Percentiles rank a stretch among this genome's conserved stretches.
These are phyloP conservation scores for Cladorrhinum sp. DNA, from an alignment of 2,329 filamentous ascomycete species.

Conservation along the genomic window DNA sequence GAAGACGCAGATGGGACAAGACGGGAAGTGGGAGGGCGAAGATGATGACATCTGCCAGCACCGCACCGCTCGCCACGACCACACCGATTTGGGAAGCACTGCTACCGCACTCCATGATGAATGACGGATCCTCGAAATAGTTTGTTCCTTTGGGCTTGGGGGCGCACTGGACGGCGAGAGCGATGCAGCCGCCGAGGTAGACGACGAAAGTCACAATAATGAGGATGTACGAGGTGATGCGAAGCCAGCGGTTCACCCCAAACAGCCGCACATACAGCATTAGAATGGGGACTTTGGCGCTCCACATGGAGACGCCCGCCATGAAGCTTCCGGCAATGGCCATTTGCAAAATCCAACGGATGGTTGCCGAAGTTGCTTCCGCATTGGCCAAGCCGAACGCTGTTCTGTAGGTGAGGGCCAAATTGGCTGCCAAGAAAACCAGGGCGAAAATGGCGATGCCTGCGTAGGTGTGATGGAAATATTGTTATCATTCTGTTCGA, in stretches of 20 bases:
- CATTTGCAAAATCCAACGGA: too few species aligned
- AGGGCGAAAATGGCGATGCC: too few species aligned
- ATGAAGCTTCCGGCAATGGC: background rate
- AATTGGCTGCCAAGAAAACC: too few species aligned
- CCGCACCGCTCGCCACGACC: too few species aligned
- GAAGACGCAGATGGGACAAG: background rate
- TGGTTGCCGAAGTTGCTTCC: too few species aligned
- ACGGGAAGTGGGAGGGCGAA: background rate
- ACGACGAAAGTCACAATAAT: background rate
- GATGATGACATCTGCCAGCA: background rate
- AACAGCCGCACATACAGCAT: background rate
- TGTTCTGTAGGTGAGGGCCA: too few species aligned
- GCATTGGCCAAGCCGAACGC: too few species aligned
- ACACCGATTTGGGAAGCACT: too few species aligned
- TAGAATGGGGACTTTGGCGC: background rate
- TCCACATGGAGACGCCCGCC: background rate
- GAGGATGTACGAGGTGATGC: background rate
- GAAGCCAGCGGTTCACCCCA: background rate
- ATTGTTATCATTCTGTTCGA: too few species aligned
- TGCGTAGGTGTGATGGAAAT: too few species aligned
- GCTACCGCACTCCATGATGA: too few species aligned
- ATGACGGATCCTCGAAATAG: background rate
- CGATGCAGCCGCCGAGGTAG: background rate
- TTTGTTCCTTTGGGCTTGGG: too few species aligned
- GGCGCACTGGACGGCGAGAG: background rate